Evolutionary conservation across 2,329 filamentous ascomycete species (phyloP).

Genomic region (Amylocarpus encephaloides): DNA sequence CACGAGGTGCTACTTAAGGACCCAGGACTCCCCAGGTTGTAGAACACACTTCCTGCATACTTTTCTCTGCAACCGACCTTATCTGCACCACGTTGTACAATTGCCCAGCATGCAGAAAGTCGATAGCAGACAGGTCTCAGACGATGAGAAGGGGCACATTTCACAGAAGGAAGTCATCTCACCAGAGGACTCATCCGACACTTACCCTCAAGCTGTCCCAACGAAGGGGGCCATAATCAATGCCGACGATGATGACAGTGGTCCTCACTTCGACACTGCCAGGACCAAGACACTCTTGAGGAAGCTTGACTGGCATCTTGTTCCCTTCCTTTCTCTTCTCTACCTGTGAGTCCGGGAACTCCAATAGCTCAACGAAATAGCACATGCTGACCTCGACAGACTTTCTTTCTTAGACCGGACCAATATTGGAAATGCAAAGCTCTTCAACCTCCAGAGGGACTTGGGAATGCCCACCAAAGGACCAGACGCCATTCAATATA

Average conservation of each 20-base stretch:
- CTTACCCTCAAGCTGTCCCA: neutral
- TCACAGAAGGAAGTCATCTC: neutral
- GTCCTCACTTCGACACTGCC: conserved; percentile 12
- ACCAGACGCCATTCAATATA: conserved; percentile 24
- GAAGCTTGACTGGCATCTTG: conserved; percentile 25
- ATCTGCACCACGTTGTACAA: too few relatives aligned
- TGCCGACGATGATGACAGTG: neutral
- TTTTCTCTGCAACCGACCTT: neutral
- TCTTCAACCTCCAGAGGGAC: conserved; percentile 29
- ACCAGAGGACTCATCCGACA: neutral
- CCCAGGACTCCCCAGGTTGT: neutral
- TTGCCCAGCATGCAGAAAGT: neutral
- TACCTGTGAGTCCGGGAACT: conserved; percentile 35
- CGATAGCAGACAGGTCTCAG: neutral
- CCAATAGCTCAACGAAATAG: neutral
- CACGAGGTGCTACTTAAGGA: too few relatives aligned
- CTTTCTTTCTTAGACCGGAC: conserved; percentile 28
- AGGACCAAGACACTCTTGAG: conserved; percentile 21
- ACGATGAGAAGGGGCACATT: neutral
- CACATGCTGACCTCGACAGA: conserved; percentile 8
- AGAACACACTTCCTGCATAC: neutral
- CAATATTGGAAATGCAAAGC: conserved; percentile 30
- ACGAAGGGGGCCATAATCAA: too few relatives aligned
- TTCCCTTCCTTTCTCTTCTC: conserved; percentile 45
- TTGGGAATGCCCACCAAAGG: conserved; percentile 25